Evolutionary conservation across 140 eudicot genomes (phyloP), one percentile per base, ranked within the genome.

Genomic region (Erigeron philadelphicus): DNA sequence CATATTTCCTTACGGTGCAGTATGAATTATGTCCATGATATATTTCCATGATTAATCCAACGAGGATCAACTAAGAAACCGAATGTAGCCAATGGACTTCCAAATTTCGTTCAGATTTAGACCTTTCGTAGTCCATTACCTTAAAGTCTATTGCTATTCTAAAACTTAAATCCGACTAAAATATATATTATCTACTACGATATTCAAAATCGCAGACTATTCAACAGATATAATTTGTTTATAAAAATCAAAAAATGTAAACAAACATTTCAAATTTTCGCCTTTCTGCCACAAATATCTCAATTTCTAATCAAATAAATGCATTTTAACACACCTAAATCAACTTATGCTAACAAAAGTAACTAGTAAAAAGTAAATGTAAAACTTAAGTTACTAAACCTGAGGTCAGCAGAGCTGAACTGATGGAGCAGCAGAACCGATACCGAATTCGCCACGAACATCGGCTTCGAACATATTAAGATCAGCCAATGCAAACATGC

Each of bases 371-470:
- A 31, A 31, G 38, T 31, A 50, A 50, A 50, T 50, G 6, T 12
- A 15, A 15, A 52, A 52, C 58, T 10, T 52, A 52, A 49, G 42
- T 38, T 61, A 71, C 69, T 17, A 7, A 72, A 93, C 98, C 75
- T 84, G 62, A 93, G 85, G 48, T 93, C 98, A 35, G 98, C 98
- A 48, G 95, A 93, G 67, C 98, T 96, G 81, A 79, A 93, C 66
- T 93, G 96, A 52, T n/a, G n/a, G n/a, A n/a, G 98, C 98, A 38
- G 96, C 98, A 7, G 98, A 93, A 43, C 96, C 98, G 63, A 93
- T 89, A 25, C 98, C 96, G 41, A 93, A 93, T 73, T 89, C 98
- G 11, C 98, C 98, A 0, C 98, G 83, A 25, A 77, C 45, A 11
- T 93, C 98, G 1, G 98, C 98, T 55, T 93, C 96, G 55, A 35